phyloP scores from a whole-genome alignment of 2,329 filamentous ascomycete genomes.

The Scedosporium dehoogii region DNA sequence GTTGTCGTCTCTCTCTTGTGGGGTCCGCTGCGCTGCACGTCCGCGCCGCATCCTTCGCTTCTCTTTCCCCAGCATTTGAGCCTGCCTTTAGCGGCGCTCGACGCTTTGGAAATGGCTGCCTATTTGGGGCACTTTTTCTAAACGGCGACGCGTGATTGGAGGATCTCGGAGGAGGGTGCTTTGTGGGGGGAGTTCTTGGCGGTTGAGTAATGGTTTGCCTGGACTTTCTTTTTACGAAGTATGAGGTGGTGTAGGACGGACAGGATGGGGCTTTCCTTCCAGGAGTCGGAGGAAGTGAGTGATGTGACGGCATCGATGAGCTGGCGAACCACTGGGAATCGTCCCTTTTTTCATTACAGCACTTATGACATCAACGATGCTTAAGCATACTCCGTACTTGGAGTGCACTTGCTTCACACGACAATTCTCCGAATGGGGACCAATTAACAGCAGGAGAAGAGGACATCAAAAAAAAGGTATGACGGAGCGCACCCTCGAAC shows the following conservation, averaged over 20 bases:
- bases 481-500: background rate
- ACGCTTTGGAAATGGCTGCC: background rate
- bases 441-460: background rate
- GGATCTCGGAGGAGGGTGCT: background rate
- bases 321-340: background rate
- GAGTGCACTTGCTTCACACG: background rate
- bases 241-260: background rate
- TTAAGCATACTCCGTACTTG: too few species aligned
- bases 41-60: background rate
- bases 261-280: background rate
- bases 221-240: background rate
- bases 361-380: background rate
- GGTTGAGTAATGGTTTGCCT: background rate
- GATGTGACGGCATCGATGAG: background rate
- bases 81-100: background rate
- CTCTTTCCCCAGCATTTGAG: background rate
- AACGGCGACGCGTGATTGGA: background rate
- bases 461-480: background rate
- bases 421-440: background rate
- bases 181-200: background rate
- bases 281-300: background rate
- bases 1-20: background rate
- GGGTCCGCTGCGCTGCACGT: background rate
- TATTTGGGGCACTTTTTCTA: background rate
- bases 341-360: background rate